Base-by-base conservation (phyloP, 139 green algal genomes). In the Auxenochlorella pyrenoidosa region DNA sequence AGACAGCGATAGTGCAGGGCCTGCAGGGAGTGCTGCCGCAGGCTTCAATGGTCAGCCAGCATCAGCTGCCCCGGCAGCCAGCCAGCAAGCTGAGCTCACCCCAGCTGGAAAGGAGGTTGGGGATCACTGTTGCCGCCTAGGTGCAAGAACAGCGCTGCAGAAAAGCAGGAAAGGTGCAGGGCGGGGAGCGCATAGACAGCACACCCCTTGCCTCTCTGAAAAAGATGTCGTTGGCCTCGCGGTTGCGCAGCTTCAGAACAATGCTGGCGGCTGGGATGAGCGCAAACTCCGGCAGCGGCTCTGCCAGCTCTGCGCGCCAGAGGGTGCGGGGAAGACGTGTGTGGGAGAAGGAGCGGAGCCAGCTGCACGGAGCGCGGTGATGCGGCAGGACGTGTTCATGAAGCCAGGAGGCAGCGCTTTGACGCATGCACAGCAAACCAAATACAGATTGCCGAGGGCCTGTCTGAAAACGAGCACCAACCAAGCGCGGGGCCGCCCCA, bases 171-270 rank as follows among this genome's bases (percentile, higher is more conserved):
- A 63, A 13, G 40, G 5, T 63, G 16, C 12, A 80, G 5, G 28
- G 43, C 40, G 44, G 5, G 63, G 22, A 40, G 22, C 43, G 65
- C 6, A 58, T 1, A 12, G 24, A 36, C 16, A 32, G 66, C 66
- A 40, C 32, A 12, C 26, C 8, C 18, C 65, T 44, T 28, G 59
- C 83, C 83, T 91, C 88, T 65, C 84, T 79, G 60, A 88, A 91
- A n/a, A 91, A 91, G 32, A 34, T 76, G 84, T 91, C 88, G 65
- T 88, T 94, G 47, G 85, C 91, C 80, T 94, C 73, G 4, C 41
- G 32, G 19, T 72, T 65, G 38, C 83, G 82, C 65, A 94, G 72
- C 86, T 93, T 94, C 10, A 94, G 84, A 19, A 89, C 89, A 13
- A 94, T 87, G 80, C 89, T 91, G 71, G 72, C 85, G 22, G 84